Base-by-base conservation (phyloP, 2,329 filamentous ascomycete species). In the Zelopaecilomyces penicillatus region DNA sequence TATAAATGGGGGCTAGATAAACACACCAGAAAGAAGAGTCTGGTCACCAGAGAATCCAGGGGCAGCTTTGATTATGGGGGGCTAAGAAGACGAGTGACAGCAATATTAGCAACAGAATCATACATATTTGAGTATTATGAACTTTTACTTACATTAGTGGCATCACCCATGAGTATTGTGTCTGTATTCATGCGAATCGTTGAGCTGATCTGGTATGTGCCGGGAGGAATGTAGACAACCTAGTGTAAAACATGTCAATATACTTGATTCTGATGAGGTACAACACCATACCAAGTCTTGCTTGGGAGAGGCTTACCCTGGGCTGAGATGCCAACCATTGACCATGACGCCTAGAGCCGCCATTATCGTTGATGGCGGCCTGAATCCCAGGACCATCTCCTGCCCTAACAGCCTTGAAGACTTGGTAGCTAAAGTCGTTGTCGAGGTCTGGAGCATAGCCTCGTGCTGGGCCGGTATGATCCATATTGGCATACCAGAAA, bases 161-260 rank as follows among this genome's bases (percentile, higher is more conserved):
- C 61, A 47, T 71, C 68, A n/a, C 68, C 68, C 63, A 71, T 69
- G 37, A 71, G 50, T 31, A 71, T 64, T 5, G 68, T 71, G 39
- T 69, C 68, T 0, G 68, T 69, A 43, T 67, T 65, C 62, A 70
- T 64, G 4, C 52, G 41, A 31, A 71, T 65, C 2, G 67, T 69
- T 39, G 60, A 42, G 45, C 54, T 58, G 42, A 71, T 55, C 33
- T 57, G 53, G 48, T 71, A 71, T 6, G 62, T 68, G 36, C 68
- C 68, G 1, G 67, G 60, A 0, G 67, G 66, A 35, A 70, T 61
- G 42, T 68, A 71, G 4, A 70, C 67, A 29, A 69, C 49, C 54
- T 55, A 12, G 5, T 39, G 28, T 28, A 8, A 28, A 9, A 7
- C 7, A 30, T 28, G 26, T 39, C 26, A 39, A 30, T 26, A 28